Evolutionary conservation across 148 eudicot genomes (phyloP).

Genomic region (Chenopodium suecicum): DNA sequence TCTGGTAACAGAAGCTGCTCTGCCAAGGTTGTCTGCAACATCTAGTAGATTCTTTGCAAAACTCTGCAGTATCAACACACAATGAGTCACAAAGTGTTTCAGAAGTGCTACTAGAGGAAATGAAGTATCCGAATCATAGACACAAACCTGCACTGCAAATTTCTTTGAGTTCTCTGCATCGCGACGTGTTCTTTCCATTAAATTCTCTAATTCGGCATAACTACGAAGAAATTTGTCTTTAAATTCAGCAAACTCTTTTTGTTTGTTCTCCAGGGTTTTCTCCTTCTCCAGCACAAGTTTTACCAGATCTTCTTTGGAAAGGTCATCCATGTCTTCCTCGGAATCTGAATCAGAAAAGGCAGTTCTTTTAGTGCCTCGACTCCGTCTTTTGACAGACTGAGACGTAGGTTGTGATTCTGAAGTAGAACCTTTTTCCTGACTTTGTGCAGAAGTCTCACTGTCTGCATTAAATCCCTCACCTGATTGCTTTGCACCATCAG

Average conservation of each 20-base stretch:
- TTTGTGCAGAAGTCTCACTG: conserved; percentile 26
- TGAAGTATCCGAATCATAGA: neutral
- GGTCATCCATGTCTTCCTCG: conserved; percentile 52
- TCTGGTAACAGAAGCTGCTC: conserved; percentile 80
- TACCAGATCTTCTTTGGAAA: conserved; percentile 65
- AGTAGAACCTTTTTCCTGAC: conserved; percentile 47
- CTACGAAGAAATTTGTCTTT: conserved; percentile 72
- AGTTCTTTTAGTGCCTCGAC: conserved; percentile 43
- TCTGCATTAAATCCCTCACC: conserved; percentile 35
- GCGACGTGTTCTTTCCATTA: conserved; percentile 73
- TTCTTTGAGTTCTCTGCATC: conserved; percentile 86
- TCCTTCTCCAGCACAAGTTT: conserved; percentile 72
- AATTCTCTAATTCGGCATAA: conserved; percentile 87
- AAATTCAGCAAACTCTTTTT: conserved; percentile 57
- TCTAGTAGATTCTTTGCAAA: conserved; percentile 88
- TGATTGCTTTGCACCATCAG: conserved; percentile 21
- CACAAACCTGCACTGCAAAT: conserved; percentile 83
- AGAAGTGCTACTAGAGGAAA: conserved; percentile 8
- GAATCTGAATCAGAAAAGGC: conserved; percentile 56
- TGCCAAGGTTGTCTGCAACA: conserved; percentile 89
- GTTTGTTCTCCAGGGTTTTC: conserved; percentile 45
- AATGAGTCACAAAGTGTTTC: neutral
- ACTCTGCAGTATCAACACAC: conserved; percentile 50
- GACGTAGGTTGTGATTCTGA: conserved; percentile 21
- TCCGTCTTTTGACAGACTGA: conserved; percentile 33